phyloP scores from a whole-genome alignment of 495 filamentous ascomycete genomes.

The Umbilicaria muhlenbergii region DNA sequence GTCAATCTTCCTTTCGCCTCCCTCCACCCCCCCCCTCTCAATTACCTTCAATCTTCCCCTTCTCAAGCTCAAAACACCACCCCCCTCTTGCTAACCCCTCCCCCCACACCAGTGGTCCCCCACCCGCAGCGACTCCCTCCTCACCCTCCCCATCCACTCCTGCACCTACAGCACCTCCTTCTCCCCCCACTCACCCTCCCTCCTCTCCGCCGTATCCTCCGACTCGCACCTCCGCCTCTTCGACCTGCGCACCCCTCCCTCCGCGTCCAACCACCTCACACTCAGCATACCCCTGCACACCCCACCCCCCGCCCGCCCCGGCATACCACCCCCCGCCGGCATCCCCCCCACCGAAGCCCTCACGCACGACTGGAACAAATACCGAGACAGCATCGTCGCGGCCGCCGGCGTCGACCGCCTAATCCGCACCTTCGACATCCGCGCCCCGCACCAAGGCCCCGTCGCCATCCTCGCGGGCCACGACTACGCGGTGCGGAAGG shows the following conservation, averaged over 20 bases:
- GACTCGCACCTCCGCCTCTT: constrained; percentile 81
- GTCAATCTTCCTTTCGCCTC: constrained; percentile 6
- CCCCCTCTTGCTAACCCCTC: neutral
- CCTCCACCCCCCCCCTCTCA: neutral
- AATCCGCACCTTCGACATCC: constrained; percentile 79
- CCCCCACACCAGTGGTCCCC: constrained; percentile 53
- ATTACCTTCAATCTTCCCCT: no score
- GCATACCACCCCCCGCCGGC: constrained; percentile 13
- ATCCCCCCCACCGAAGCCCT: constrained; percentile 58
- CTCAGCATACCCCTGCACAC: constrained; percentile 64
- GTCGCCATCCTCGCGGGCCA: constrained; percentile 61
- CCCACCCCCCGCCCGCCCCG: constrained; percentile 25
- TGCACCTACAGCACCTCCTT: constrained; percentile 85
- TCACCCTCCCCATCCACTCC: constrained; percentile 72
- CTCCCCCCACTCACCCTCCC: constrained; percentile 58
- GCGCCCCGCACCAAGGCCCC: constrained; percentile 55
- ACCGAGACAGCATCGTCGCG: constrained; percentile 66
- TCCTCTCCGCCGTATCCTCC: constrained; percentile 68
- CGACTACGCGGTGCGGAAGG: constrained; percentile 70
- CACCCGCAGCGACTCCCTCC: constrained; percentile 47
- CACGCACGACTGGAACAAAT: constrained; percentile 99
- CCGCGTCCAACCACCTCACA: constrained; percentile 67
- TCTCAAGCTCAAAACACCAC: constrained; percentile 2
- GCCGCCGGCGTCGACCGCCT: constrained; percentile 78
- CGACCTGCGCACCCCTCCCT: constrained; percentile 71